phyloP scores from a whole-genome alignment of 2,329 filamentous ascomycete species.

The Arthrinium phaeospermum region DNA sequence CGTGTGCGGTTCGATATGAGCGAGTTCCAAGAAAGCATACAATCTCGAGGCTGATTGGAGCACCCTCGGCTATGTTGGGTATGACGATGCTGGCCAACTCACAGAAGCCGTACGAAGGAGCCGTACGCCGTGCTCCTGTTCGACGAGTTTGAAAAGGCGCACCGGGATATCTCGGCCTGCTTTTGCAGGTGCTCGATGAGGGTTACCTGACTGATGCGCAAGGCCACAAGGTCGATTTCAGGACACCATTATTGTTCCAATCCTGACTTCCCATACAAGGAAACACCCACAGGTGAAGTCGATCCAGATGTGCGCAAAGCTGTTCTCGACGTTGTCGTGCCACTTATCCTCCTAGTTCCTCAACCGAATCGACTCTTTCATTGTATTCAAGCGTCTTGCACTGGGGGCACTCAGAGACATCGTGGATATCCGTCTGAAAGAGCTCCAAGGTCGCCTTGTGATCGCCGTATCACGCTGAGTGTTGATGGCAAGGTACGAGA shows the following conservation, averaged over 20 bases:
- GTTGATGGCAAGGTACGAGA: conserved; percentile 75
- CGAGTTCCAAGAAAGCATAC: conserved; percentile 99
- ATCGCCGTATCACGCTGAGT: conserved; percentile 79
- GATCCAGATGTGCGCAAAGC: conserved; percentile 74
- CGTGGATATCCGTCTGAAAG: conserved; percentile 86
- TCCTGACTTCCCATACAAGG: conserved; percentile 66
- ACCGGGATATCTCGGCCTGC: conserved; percentile 91
- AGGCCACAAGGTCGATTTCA: conserved; percentile 95
- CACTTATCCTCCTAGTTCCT: conserved; percentile 87
- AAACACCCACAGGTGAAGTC: conserved; percentile 70
- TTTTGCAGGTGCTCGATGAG: conserved; percentile 94
- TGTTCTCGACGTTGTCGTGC: conserved; percentile 86
- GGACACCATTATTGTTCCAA: conserved; percentile 90
- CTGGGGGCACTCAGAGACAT: conserved; percentile 83
- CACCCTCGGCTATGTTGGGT: conserved; percentile 92
- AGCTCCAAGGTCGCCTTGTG: conserved; percentile 82
- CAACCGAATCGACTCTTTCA: conserved; percentile 96
- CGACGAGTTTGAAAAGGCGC: conserved; percentile 97
- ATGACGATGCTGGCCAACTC: conserved; percentile 94
- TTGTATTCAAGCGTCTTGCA: conserved; percentile 89
- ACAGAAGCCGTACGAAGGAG: conserved; percentile 92
- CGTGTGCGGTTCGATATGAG: conserved; percentile 94
- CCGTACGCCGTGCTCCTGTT: conserved; percentile 95
- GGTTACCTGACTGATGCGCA: conserved; percentile 95
- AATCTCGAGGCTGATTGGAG: conserved; percentile 88